Evolutionary conservation across 1,284 basidiomycete species (phyloP).

Genomic region (Trichosporon inkin): DNA sequence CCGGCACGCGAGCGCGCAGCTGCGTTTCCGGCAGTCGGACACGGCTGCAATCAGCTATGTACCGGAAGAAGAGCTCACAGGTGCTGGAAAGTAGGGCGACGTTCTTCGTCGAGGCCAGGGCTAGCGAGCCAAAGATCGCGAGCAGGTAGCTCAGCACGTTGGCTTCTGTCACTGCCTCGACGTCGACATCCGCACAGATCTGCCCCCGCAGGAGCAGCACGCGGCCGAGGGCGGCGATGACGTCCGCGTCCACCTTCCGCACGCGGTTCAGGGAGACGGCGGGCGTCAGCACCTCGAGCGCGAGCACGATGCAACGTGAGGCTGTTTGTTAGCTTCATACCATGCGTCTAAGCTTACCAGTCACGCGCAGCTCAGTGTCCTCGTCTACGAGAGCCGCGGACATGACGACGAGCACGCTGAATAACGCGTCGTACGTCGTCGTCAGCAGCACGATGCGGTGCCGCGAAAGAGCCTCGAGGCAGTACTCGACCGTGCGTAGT

Average conservation of each 20-base stretch:
- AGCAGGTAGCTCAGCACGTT: not conserved
- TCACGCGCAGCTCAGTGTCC: not conserved
- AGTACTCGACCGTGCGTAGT: conserved; percentile 10
- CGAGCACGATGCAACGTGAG: conserved; percentile 7
- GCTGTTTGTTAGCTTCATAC: conserved; percentile 7
- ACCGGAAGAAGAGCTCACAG: not conserved
- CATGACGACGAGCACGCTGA: conserved; percentile 7
- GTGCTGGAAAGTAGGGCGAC: conserved; percentile 6
- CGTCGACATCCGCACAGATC: not conserved
- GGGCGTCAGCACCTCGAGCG: conserved; percentile 12
- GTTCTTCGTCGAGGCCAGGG: not conserved
- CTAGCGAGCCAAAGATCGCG: not conserved
- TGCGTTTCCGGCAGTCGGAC: conserved; percentile 15
- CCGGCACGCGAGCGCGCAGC: conserved; percentile 12
- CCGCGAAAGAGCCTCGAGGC: conserved; percentile 5
- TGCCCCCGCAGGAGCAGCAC: conserved; percentile 6
- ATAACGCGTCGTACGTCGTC: not conserved
- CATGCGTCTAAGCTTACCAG: not conserved
- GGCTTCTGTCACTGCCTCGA: conserved; percentile 7
- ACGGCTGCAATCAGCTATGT: conserved; percentile 9
- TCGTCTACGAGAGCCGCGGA: conserved; percentile 4
- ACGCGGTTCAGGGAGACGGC: not conserved
- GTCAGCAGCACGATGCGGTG: not conserved
- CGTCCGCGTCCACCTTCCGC: not conserved
- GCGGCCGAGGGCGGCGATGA: conserved; percentile 6